Percentiles rank a stretch among this genome's conserved stretches.
These are phyloP conservation scores for Hura crepitans DNA, from an alignment of 441 rosid genomes.

Conservation along the genomic window DNA sequence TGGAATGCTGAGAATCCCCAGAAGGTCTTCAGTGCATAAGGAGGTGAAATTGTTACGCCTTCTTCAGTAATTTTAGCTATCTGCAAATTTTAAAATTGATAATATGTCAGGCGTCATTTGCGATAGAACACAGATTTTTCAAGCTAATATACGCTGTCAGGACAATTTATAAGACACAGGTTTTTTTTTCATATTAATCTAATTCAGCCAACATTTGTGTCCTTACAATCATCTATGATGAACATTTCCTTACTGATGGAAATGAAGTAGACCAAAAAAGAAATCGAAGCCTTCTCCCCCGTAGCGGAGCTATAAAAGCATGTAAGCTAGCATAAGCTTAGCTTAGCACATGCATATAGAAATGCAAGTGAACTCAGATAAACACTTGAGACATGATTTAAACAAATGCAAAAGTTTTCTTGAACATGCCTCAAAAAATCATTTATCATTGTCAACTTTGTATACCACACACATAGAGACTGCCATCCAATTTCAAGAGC, in stretches of 20 bases:
- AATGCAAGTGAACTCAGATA: background rate
- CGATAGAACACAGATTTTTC: background rate
- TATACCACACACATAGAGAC: background rate
- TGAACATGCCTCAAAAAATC: background rate
- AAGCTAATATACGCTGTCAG: background rate
- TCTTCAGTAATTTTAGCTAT: constrained; percentile 90
- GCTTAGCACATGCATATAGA: background rate
- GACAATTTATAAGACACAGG: too few species aligned
- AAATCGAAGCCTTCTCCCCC: background rate
- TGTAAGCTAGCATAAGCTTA: background rate
- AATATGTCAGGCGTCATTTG: constrained; percentile 1
- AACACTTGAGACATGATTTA: background rate
- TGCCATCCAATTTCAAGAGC: background rate
- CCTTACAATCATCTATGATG: background rate
- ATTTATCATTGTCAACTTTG: background rate
- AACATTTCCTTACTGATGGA: background rate
- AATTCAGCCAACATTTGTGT: background rate
- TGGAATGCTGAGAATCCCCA: constrained; percentile 79
- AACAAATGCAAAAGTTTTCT: background rate
- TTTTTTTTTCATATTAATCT: background rate
- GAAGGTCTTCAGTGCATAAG: constrained; percentile 78
- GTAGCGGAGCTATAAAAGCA: too few species aligned
- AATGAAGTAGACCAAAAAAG: background rate
- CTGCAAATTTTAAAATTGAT: constrained; percentile 37
- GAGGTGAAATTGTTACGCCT: constrained; percentile 73